Evolutionary conservation across 768 basidiomycete genomes (phyloP).

Genomic region (Hericium erinaceus): DNA sequence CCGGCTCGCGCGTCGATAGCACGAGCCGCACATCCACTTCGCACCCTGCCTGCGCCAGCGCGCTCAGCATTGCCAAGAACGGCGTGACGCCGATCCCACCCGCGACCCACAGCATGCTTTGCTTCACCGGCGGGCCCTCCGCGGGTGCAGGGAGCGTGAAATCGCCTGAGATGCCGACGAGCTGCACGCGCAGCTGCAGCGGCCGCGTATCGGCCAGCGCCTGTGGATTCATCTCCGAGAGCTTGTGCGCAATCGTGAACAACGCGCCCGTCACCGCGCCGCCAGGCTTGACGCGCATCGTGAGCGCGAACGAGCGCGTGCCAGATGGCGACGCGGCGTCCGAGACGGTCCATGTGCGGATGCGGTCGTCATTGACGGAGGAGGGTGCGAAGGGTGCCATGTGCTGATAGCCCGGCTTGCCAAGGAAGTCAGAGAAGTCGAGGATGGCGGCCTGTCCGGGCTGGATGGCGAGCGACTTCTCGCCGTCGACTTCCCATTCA

Average conservation of each 20-base stretch:
- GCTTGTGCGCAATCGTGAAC: slow-evolving; percentile 38
- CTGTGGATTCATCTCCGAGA: slow-evolving; percentile 31
- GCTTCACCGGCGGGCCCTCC: slow-evolving; percentile 9
- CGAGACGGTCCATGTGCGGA: slow-evolving; percentile 60
- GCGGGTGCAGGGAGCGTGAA: slow-evolving; percentile 29
- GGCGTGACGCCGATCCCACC: slow-evolving; percentile 61
- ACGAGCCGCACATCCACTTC: slow-evolving; percentile 35
- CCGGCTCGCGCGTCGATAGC: slow-evolving; percentile 45
- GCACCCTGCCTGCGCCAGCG: slow-evolving; percentile 8
- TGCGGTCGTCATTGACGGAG: slow-evolving; percentile 48
- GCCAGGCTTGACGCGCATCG: slow-evolving; percentile 44
- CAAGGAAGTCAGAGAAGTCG: slow-evolving; percentile 43
- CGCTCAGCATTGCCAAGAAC: slow-evolving; percentile 43
- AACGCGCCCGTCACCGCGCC: slow-evolving; percentile 48
- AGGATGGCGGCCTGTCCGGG: slow-evolving; percentile 47
- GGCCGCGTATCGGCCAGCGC: slow-evolving; percentile 29
- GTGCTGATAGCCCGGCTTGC: slow-evolving; percentile 37
- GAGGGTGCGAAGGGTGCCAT: slow-evolving; percentile 38
- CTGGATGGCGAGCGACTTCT: slow-evolving; percentile 19
- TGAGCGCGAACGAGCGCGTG: slow-evolving; percentile 32
- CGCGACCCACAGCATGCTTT: slow-evolving; percentile 43
- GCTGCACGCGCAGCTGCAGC: slow-evolving; percentile 32
- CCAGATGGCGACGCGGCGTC: slow-evolving; percentile 17
- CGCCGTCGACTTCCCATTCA: slow-evolving; percentile 31
- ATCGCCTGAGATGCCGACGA: slow-evolving; percentile 45